Percentiles rank a stretch among this genome's conserved stretches.
Conservation (phyloP, 768 basidiomycete species). For the Grammothele lineata region DNA sequence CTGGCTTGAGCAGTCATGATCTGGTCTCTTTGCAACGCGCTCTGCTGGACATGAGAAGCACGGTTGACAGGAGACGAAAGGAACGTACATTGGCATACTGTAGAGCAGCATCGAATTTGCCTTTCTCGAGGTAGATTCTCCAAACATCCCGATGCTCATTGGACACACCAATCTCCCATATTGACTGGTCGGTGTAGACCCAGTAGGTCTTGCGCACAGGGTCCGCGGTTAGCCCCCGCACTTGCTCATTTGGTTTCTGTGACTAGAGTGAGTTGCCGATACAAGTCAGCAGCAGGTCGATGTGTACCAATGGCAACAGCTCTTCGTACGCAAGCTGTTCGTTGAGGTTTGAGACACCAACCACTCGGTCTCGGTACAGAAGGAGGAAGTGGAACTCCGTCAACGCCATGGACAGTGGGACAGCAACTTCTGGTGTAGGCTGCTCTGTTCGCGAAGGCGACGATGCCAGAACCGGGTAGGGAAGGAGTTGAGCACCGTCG, state of each 20-base stretch:
- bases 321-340: constrained; percentile 86
- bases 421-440: constrained; percentile 26
- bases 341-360: constrained; percentile 75
- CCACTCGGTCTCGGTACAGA: constrained; percentile 73
- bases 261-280: background rate
- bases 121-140: constrained; percentile 81
- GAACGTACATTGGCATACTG: constrained; percentile 69
- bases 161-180: constrained; percentile 80
- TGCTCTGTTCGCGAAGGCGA: constrained; percentile 30
- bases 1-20: constrained; percentile 83
- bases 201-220: constrained; percentile 88
- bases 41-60: constrained; percentile 38
- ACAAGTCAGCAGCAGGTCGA: background rate
- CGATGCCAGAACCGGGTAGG: constrained; percentile 52
- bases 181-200: constrained; percentile 85
- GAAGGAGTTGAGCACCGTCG: constrained; percentile 73
- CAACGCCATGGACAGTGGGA: constrained; percentile 73
- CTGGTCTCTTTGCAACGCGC: constrained; percentile 80
- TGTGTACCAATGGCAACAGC: constrained; percentile 61
- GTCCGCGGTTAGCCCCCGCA: constrained; percentile 77
- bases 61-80: background rate
- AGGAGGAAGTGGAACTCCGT: constrained; percentile 93
- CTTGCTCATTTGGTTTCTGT: constrained; percentile 72
- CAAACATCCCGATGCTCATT: constrained; percentile 96
- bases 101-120: constrained; percentile 73